Percentiles rank a stretch among this genome's conserved stretches.
phyloP scores from a whole-genome alignment of 2,329 filamentous ascomycete genomes.

The Torrubiellomyces zombiae region DNA sequence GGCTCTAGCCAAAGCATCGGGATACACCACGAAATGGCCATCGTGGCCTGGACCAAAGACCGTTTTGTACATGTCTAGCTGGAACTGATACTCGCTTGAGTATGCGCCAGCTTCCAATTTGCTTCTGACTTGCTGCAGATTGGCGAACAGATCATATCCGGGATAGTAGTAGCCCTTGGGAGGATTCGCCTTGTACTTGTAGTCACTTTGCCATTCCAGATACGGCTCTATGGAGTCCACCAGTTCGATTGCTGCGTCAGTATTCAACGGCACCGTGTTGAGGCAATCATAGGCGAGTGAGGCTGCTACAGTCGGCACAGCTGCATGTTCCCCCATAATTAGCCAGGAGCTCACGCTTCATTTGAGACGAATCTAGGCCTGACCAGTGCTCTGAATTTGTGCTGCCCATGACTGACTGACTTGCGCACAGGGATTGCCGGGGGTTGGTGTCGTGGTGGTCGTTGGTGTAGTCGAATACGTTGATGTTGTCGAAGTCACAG shows the following conservation, averaged over 20 bases:
- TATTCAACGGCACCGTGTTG: slow-evolving; percentile 20
- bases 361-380: too few relatives aligned
- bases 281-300: slow-evolving; percentile 20
- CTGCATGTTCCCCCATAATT: slow-evolving; percentile 4
- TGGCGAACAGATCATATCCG: slow-evolving; percentile 27
- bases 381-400: slow-evolving; percentile 2
- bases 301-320: slow-evolving; percentile 17
- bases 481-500: slow-evolving; percentile 2
- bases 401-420: slow-evolving; percentile 5
- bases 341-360: background rate
- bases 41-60: slow-evolving; percentile 38
- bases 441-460: slow-evolving; percentile 3
- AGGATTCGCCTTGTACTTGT: slow-evolving; percentile 31
- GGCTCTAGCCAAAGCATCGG: slow-evolving; percentile 5
- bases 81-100: slow-evolving; percentile 36
- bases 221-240: slow-evolving; percentile 22
- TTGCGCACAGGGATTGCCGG: slow-evolving; percentile 4
- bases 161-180: slow-evolving; percentile 33
- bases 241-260: slow-evolving; percentile 16
- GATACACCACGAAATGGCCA: slow-evolving; percentile 34
- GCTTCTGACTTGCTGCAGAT: slow-evolving; percentile 25
- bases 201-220: slow-evolving; percentile 29
- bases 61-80: slow-evolving; percentile 33
- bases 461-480: slow-evolving; percentile 1
- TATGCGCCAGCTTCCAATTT: slow-evolving; percentile 26